Evolutionary conservation across 805 yeast genomes (phyloP), one percentile per base, ranked within the genome.

Genomic region (Starmerella vaccinii): DNA sequence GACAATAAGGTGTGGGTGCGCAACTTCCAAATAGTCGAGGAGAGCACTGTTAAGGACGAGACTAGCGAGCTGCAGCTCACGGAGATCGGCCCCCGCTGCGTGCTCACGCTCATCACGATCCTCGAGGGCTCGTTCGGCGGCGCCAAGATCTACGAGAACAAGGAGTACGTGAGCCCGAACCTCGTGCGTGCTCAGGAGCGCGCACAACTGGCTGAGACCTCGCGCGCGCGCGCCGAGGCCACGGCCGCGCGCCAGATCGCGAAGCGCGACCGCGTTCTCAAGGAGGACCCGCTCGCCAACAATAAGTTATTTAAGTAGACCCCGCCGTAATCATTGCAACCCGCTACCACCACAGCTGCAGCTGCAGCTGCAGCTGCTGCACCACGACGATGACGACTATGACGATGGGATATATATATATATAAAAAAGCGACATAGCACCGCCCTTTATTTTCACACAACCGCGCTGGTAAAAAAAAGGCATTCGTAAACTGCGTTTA

Each of bases 41-140:
- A 74, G 57, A 58, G 57, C 21, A 51, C 60, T 21, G 68, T 68
- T n/a, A 53, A 53, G 37, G 57, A 58, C 13, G 56, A 46, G 23
- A 68, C 66, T 48, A 79, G 79, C 35, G 86, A 87, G 55, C 68
- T 85, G 55, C 79, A 87, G 16, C 73, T 92, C 60, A 84, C 92
- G 52, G 98, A 92, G 72, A 87, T 92, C 59, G 98, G 98, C 3
- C 98, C 98, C 47, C 78, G 98, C 67, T 82, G 88, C 58, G 97
- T 92, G 30, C 75, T 92, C 72, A 90, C 97, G 2, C 81, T 83
- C 56, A 89, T 92, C 59, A 81, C 94, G 53, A 80, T 92, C 48
- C 75, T 90, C 57, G 97, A 92, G 71, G 98, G 98, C 45, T 87
- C 97, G 1, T 92, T 92, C 62, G 90, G 96, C 50, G 98, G 98